A percentile compares a stretch with the other conserved stretches of the same genome.
Evolutionary conservation across 805 yeast genomes (phyloP).

Genomic region (Deakozyma indianensis): DNA sequence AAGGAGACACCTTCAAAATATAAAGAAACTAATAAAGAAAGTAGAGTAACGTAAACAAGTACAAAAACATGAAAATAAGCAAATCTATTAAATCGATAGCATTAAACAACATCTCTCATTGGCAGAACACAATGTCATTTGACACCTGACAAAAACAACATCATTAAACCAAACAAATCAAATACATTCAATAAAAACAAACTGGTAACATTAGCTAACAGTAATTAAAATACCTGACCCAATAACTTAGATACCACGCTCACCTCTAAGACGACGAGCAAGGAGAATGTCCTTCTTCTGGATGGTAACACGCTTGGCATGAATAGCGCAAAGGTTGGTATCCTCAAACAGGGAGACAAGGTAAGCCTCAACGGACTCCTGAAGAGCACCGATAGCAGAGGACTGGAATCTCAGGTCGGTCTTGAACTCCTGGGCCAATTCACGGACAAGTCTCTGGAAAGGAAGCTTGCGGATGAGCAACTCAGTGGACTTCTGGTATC

Average conservation of each 20-base stretch:
- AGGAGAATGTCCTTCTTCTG: conserved; percentile 85
- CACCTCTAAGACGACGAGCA: conserved; percentile 88
- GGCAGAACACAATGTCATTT: no score
- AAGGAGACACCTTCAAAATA: no score
- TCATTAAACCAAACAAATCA: neutral
- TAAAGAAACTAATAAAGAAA: neutral
- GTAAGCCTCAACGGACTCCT: conserved; percentile 84
- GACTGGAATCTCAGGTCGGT: conserved; percentile 62
- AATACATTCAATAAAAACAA: conserved; percentile 4
- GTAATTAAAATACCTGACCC: neutral
- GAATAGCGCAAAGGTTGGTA: conserved; percentile 84
- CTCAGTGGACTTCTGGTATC: conserved; percentile 84
- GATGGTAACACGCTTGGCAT: conserved; percentile 87
- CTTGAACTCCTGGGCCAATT: conserved; percentile 77
- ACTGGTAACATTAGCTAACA: conserved; percentile 4
- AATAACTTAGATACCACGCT: conserved; percentile 30
- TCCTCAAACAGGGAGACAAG: conserved; percentile 76
- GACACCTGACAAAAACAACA: no score
- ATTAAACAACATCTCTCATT: no score
- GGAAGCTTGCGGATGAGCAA: conserved; percentile 78
- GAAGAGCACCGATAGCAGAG: conserved; percentile 80
- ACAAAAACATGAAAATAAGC: neutral
- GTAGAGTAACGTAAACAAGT: neutral
- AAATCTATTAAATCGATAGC: no score
- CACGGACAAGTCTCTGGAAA: conserved; percentile 83